Evolutionary conservation across 805 yeast species (phyloP), one percentile per base, ranked within the genome.

Genomic region (Candida hungchunana): DNA sequence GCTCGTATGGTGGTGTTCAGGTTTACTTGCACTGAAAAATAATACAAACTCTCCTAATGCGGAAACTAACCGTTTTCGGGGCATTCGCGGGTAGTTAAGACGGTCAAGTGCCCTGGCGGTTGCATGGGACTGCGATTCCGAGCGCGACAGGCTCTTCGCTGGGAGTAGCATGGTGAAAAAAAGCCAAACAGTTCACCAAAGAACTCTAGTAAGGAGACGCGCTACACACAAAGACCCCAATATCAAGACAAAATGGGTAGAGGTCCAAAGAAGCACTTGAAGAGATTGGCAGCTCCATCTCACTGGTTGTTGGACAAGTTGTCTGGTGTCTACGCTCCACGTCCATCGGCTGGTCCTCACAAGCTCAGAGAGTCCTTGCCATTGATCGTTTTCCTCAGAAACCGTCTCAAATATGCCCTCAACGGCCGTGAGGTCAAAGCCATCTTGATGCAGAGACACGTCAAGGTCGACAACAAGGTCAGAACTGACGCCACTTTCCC

Each of bases 261-360:
- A 53, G 58, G 58, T 51, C 56, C 56, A 83, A 87, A 88, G 89
- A 89, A 90, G 81, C 97, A 90, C 72, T 82, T 89, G 72, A 89
- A 90, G 82, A 88, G 97, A 83, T 83, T 90, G 75, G 96, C 97
- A 71, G 98, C 98, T 72, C 99, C 99, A 80, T 83, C 89, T 79
- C 98, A 93, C 83, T 93, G 98, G 98, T 85, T 93, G 94, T 85
- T 93, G 79, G 98, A 94, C 94, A 93, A 93, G 78, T 79, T 93
- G 77, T 85, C 97, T 67, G 99, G 99, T 70, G 78, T 86, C 67
- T 93, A 93, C 71, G 98, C 98, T 55, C 98, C 98, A 77, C 88
- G 97, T 79, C 96, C 97, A 67, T 88, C 97, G 52, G 82, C 95
- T 61, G 98, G 98, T 78, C 98, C 98, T 69, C 98, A 90, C 80